Conservation (phyloP, 2,329 filamentous ascomycete genomes). For the Botrytis porri region DNA sequence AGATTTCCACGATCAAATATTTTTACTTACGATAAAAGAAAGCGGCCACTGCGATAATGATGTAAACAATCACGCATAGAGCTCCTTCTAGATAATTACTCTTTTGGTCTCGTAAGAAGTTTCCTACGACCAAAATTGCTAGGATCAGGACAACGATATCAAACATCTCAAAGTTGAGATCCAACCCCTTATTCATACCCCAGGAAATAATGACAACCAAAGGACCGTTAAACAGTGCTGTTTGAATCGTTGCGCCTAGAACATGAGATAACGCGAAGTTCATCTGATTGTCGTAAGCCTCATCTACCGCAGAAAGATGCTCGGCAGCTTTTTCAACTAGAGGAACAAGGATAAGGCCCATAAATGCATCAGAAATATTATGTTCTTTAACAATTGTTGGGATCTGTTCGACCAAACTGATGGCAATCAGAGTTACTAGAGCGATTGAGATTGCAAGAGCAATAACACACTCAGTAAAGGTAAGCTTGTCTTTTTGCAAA, state of each 20-base stretch:
- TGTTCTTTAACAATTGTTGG: constrained; percentile 53
- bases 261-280: constrained; percentile 33
- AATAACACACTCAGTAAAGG: constrained; percentile 67
- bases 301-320: constrained; percentile 78
- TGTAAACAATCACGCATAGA: constrained; percentile 69
- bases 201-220: constrained; percentile 81
- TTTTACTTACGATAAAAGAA: constrained; percentile 51
- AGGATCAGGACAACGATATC: constrained; percentile 81
- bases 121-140: constrained; percentile 80
- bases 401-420: constrained; percentile 72
- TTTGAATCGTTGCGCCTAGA: constrained; percentile 77
- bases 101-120: constrained; percentile 84
- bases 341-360: constrained; percentile 73
- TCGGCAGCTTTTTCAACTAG: constrained; percentile 85
- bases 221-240: constrained; percentile 82
- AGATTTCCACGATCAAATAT: background rate
- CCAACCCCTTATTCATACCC: constrained; percentile 68
- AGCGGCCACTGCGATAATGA: constrained; percentile 57
- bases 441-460: constrained; percentile 62
- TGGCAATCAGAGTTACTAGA: constrained; percentile 70
- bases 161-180: constrained; percentile 83
- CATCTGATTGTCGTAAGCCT: constrained; percentile 79
- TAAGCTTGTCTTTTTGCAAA: constrained; percentile 63
- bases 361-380: constrained; percentile 55
- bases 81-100: constrained; percentile 87